Evolutionary conservation across 2,329 filamentous ascomycete genomes (phyloP).

Genomic region (Scolecobasidium constrictum): DNA sequence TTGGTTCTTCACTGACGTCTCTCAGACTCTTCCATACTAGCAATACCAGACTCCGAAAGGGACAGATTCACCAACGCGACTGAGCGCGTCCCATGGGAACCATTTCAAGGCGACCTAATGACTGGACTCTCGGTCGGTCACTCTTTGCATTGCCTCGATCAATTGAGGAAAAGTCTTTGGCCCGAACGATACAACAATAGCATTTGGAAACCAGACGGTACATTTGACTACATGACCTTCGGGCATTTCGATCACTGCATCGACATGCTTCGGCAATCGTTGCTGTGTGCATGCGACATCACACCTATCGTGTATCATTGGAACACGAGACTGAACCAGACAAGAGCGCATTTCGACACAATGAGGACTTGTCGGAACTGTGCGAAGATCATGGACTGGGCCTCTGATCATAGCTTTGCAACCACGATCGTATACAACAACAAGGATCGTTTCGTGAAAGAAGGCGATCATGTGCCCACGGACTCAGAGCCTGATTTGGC

Average conservation of each 20-base stretch:
- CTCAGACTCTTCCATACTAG: not conserved
- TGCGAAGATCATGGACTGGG: not conserved
- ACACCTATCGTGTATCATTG: not conserved
- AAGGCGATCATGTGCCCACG: not conserved
- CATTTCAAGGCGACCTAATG: slow-evolving; percentile 3
- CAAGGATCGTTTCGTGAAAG: not conserved
- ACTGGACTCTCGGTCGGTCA: slow-evolving; percentile 9
- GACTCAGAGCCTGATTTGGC: not conserved
- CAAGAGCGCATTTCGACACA: not conserved
- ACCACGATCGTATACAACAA: too few species aligned
- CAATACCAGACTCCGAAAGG: not conserved
- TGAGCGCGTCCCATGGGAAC: not conserved
- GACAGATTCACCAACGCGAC: not conserved
- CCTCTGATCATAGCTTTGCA: not conserved
- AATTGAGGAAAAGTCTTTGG: not conserved
- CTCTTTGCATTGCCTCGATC: not conserved
- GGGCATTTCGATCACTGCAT: slow-evolving; percentile 1
- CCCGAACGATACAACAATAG: slow-evolving; percentile 1
- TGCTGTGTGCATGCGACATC: not conserved
- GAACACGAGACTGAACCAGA: not conserved
- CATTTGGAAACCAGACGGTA: not conserved
- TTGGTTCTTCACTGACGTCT: not conserved
- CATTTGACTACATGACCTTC: not conserved
- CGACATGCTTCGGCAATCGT: not conserved
- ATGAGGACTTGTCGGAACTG: not conserved